Evolutionary conservation across 2,329 filamentous ascomycete genomes (phyloP), one percentile per base, ranked within the genome.

Genomic region (Penicillium occitanis): DNA sequence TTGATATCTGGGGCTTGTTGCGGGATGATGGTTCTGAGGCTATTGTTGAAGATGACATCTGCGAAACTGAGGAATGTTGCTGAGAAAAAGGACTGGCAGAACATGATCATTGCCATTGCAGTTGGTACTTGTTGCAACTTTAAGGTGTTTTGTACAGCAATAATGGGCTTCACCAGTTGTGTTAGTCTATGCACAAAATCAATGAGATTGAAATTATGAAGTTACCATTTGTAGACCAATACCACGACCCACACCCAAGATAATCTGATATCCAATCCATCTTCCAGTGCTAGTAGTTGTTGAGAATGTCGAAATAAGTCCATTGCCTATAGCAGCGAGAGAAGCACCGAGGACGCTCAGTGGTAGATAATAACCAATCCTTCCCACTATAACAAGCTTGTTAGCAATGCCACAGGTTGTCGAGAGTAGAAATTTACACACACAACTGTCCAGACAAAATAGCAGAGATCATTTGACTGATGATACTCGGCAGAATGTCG

Each of bases 31-130:
- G 81, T 74, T 55, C 87, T 78, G 19, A 91, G 79, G 0, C 84
- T 86, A 71, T 90, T 90, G 68, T 87, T 84, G 78, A 91, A 91
- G 55, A 90, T 82, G 22, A 88, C 86, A 74, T 91, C 87, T 0
- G 86, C 85, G 10, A 90, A 85, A 5, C 86, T 84, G 58, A 91
- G 85, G 69, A 87, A 86, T 28, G 91, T 77, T 1, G 89, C 87
- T 3, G 88, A 88, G 48, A 88, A 88, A 3, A 91, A 81, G 1
- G 83, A 82, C 72, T 90, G 87, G 78, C 87, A 87, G 77, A 91
- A 90, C 68, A 84, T 78, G 33, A 59, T 73, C 50, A 80, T 70
- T 3, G 79, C 74, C 68, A 80, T 81, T 2, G 75, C 79, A 3
- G 75, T 73, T 1, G 80, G 78, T n/a, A 81, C 66, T 48, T 80